Evolutionary conservation across 371 early-diverging fungal species (phyloP), one percentile per base, ranked within the genome.

Genomic region (Amoeboradix gromovi): DNA sequence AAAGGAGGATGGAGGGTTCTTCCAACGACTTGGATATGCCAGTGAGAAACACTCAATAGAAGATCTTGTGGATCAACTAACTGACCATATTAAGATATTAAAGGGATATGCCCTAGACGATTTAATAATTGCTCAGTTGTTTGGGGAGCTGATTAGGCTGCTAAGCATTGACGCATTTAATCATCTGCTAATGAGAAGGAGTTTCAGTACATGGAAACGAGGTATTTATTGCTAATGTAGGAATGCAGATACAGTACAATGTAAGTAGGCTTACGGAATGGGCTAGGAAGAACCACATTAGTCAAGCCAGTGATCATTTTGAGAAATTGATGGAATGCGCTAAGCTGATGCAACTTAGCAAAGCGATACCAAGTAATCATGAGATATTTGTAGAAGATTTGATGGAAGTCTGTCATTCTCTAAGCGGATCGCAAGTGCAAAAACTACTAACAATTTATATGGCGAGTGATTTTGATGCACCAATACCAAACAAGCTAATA

Each of bases 231-330:
- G 1, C 32, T 17, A 1, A 67, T 30, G 66, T 70, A 78, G 84
- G 84, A 28, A 93, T 94, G 86, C 94, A 95, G 80, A 91, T 95
- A 72, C 94, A 94, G 78, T 94, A 92, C 81, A 95, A 95, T 73
- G 85, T 93, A 66, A 88, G 90, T 1, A 84, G 92, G 22, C 78
- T 95, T 68, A 91, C 92, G 75, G 96, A 95, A 75, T 95, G 96
- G 96, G 92, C 92, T 81, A 88, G 80, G 75, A 84, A 77, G n/a
- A 90, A 92, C 74, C 86, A 84, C 31, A 84, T 91, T 29, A 75
- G 84, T n/a, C 92, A 93, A 73, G 30, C 87, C 29, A 86, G 90
- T 0, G 79, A 87, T 31, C 91, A 94, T 72, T 77, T 92, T 1
- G 92, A 92, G 74, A 88, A 87, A 69, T 78, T 95, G 71, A 83